These are phyloP conservation scores for Aspergillus eucalypticola DNA, from an alignment of 2,329 filamentous ascomycete species.

Conservation along the genomic window DNA sequence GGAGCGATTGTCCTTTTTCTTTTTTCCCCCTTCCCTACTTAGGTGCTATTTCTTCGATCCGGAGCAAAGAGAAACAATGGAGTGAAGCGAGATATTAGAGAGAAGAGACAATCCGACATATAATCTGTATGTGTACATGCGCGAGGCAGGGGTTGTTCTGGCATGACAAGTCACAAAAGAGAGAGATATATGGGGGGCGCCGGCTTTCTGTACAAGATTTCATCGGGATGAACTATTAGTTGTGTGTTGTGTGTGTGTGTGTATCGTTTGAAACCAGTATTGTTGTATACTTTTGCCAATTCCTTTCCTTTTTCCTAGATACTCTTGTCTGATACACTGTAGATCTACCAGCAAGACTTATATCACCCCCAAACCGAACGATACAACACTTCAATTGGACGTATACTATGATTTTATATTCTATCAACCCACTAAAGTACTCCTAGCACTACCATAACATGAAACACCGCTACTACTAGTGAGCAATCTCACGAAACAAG, in stretches of 20 bases:
- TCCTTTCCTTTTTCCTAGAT: not conserved
- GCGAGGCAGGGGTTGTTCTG: not conserved
- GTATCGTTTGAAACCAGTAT: conserved; percentile 1
- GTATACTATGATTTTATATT: too few species aligned
- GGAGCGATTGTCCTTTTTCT: conserved; percentile 14
- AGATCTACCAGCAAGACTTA: not conserved
- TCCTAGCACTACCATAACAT: too few species aligned
- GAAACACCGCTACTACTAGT: too few species aligned
- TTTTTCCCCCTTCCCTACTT: not conserved
- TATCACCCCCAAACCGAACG: not conserved
- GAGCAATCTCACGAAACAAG: too few species aligned
- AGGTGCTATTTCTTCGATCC: not conserved
- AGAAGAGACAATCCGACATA: not conserved
- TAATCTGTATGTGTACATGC: not conserved
- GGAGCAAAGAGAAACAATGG: not conserved
- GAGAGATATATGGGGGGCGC: not conserved
- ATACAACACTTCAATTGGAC: too few species aligned
- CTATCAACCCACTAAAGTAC: too few species aligned
- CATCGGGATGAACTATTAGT: not conserved
- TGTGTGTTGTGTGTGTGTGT: not conserved
- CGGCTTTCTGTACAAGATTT: not conserved
- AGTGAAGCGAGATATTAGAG: not conserved
- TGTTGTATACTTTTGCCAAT: not conserved
- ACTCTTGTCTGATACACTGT: too few species aligned
- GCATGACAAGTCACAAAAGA: not conserved